Evolutionary conservation across 257 asterid species (phyloP).

Genomic region (Marsdenia floribunda): DNA sequence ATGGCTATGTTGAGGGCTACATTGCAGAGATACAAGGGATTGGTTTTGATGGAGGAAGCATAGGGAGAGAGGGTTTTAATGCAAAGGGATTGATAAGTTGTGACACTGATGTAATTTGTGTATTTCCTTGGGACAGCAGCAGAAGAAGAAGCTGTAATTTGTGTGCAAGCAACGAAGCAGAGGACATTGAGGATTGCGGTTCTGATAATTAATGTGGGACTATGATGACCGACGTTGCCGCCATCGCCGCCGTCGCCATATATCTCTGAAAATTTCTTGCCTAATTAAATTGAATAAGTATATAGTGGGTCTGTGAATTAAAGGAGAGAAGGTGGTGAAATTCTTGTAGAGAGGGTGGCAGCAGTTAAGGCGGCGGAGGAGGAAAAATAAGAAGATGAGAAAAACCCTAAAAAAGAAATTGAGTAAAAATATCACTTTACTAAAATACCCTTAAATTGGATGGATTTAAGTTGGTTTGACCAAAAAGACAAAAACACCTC

Average conservation of each 20-base stretch:
- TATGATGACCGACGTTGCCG: too few relatives aligned
- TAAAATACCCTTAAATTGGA: too few relatives aligned
- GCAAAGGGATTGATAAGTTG: slow-evolving; percentile 54
- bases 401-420: too few relatives aligned
- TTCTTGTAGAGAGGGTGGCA: too few relatives aligned
- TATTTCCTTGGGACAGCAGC: slow-evolving; percentile 8
- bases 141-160: slow-evolving; percentile 14
- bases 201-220: neutral
- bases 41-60: slow-evolving; percentile 41
- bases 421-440: too few relatives aligned
- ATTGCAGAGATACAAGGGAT: slow-evolving; percentile 40
- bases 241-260: neutral
- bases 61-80: slow-evolving; percentile 45
- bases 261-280: slow-evolving; percentile 4
- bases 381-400: too few relatives aligned
- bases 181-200: slow-evolving; percentile 7
- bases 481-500: too few relatives aligned
- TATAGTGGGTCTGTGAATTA: neutral
- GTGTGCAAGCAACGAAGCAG: slow-evolving; percentile 5
- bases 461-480: too few relatives aligned
- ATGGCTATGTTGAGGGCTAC: slow-evolving; percentile 50
- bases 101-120: slow-evolving; percentile 34
- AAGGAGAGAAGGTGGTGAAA: too few relatives aligned
- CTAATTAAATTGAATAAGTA: neutral
- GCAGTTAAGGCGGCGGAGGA: too few relatives aligned